Conservation (phyloP, 176 grass and related monocot genomes). For the Hsuehochloa calcarea region DNA sequence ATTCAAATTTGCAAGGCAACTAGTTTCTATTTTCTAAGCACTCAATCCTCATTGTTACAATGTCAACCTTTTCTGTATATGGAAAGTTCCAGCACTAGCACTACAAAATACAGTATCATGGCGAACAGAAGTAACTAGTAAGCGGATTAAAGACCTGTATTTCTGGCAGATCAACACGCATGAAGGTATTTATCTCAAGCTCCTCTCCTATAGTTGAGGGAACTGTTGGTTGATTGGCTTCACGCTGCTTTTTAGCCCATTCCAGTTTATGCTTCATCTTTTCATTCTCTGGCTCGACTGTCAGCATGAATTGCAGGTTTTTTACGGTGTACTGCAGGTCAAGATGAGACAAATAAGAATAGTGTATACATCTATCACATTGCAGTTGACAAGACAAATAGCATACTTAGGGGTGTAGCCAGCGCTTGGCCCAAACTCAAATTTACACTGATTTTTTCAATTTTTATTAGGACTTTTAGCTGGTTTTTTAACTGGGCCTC, state of each 20-base stretch:
- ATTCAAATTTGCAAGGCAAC: background rate
- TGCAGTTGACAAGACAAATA: conserved; percentile 4
- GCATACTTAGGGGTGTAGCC: no score
- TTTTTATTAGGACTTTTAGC: no score
- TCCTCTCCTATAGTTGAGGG: conserved; percentile 88
- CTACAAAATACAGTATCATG: background rate
- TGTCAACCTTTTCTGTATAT: background rate
- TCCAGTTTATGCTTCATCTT: conserved; percentile 74
- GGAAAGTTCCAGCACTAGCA: background rate
- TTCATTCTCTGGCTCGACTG: conserved; percentile 76
- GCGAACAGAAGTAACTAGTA: background rate
- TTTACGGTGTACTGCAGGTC: conserved; percentile 74
- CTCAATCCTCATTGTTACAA: background rate
- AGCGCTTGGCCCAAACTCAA: no score
- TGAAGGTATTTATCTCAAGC: conserved; percentile 91
- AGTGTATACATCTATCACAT: background rate
- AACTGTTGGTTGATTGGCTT: conserved; percentile 59
- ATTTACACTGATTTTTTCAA: no score
- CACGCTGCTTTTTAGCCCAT: conserved; percentile 72
- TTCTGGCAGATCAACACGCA: conserved; percentile 79
- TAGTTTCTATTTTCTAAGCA: background rate
- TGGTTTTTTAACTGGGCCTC: no score
- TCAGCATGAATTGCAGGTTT: conserved; percentile 74
- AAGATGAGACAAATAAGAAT: conserved; percentile 22
- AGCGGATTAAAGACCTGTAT: conserved; percentile 61